Base-by-base conservation (phyloP, 495 filamentous ascomycete genomes). In the Podospora fimiseda region DNA sequence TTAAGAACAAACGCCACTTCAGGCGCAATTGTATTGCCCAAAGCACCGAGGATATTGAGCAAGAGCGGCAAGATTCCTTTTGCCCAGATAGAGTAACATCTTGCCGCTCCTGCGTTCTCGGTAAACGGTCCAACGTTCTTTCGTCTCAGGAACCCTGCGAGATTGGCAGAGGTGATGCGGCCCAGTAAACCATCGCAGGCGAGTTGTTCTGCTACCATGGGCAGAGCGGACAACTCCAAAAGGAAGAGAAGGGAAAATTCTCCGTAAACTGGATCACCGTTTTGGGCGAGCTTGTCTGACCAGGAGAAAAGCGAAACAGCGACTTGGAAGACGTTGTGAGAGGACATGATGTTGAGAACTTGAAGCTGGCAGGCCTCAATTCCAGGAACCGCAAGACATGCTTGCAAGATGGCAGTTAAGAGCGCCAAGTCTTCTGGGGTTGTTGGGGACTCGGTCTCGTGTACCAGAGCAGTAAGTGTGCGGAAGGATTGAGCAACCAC, bases 291-390 rank as follows among this genome's bases (percentile, higher is more conserved):
- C 55, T 84, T 82, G 66, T 97, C 89, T 14, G 93, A 82, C 94
- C 94, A 99, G 5, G 89, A 95, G 67, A 94, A 96, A 45, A 99
- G 77, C 11, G 87, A 88, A 14, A 85, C 84, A 0, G 90, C 90
- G 46, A 87, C 84, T 55, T 91, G 85, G n/a, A 84, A 77, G 2
- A 84, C 83, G 50, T 93, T 80, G 62, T 86, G 77, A 37, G 80
- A 66, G 20, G 77, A 70, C 60, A 87, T 74, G 59, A 83, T 80
- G 42, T 79, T 79, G 43, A 83, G 76, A 55, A 91, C 80, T 52
- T 87, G 81, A 16, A 82, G 60, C 58, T 84, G 74, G 56, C 76
- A 80, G 47, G 77, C 70, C 21, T 77, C 73, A 56, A 88, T 78
- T 16, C 80, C 79, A 1, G 82, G 81, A n/a, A 96, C 76, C 51